Conservation (phyloP, 768 basidiomycete genomes). For the Tulasnella sp. region DNA sequence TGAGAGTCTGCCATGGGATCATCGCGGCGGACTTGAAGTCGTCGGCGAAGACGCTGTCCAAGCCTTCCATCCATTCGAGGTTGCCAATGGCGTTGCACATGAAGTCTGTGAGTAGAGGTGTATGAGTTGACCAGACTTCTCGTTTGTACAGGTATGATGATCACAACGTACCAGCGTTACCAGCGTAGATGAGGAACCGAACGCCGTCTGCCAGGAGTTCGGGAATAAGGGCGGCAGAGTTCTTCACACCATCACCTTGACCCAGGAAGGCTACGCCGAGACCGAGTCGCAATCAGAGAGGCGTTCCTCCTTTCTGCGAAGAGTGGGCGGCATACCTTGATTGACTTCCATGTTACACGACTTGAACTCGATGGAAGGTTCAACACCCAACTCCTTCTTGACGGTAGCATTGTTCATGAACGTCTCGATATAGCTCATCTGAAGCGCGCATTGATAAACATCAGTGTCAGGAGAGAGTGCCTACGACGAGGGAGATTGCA, state of each 20-base stretch:
- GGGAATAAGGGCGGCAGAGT: conserved; percentile 66
- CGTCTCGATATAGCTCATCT: conserved; percentile 79
- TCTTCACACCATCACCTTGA: conserved; percentile 81
- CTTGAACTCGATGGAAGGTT: conserved; percentile 45
- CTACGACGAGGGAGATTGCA: neutral
- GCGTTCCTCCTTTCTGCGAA: too few relatives aligned
- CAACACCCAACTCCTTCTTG: conserved; percentile 71
- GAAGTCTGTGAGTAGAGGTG: conserved; percentile 38
- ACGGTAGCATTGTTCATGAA: conserved; percentile 72
- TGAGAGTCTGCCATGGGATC: conserved; percentile 43
- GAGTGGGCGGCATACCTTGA: too few relatives aligned
- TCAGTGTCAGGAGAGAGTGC: conserved; percentile 24
- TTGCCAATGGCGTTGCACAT: conserved; percentile 88
- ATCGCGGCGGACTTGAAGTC: conserved; percentile 10
- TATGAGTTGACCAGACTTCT: conserved; percentile 6
- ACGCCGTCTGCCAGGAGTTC: conserved; percentile 75
- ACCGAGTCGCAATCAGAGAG: conserved; percentile 1
- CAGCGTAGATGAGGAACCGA: conserved; percentile 80
- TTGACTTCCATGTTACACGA: conserved; percentile 50
- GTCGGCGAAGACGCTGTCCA: conserved; percentile 43
- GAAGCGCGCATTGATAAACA: conserved; percentile 14
- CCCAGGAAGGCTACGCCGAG: conserved; percentile 24
- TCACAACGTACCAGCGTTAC: conserved; percentile 34
- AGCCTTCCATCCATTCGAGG: conserved; percentile 56
- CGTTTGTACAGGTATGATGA: neutral